Base-by-base conservation (phyloP, 345 rosid genomes). In the Citrus hindsii region DNA sequence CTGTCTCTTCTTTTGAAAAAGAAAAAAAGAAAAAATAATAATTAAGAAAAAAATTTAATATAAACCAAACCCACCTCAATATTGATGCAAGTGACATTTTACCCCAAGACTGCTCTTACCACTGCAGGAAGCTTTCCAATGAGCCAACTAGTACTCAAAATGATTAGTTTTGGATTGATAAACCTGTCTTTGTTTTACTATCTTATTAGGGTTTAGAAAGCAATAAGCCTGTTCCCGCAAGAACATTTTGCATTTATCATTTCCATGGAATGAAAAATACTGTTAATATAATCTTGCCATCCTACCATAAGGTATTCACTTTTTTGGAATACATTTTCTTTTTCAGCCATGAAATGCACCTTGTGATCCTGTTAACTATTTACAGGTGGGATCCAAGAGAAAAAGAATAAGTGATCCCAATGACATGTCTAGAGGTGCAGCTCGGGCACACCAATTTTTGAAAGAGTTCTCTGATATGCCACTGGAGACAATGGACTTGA, bases 401-500 rank as follows among this genome's bases (percentile, higher is more conserved):
- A 92, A 92, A 84, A 88, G 92, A 76, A 89, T 77, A 67, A 75
- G 69, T 67, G 91, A 89, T 84, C 73, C 82, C 61, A 91, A 83
- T 28, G 97, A 92, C 79, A 80, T 84, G 74, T 88, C 91, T 3
- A 88, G 81, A 77, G 99, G 99, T 28, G 89, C 90, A 73, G 89
- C 92, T 7, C 85, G 90, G 62, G 99, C 99, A 76, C 93, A 82
- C 82, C 87, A 73, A 82, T 94, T 96, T 84, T 74, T 96, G 63
- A 94, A 89, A 82, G 91, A 85, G 35, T 96, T 94, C 79, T 88
- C 97, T 40, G 98, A 91, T 81, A 69, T 94, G 89, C 98, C 98
- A 70, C 80, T 94, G 73, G 97, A 94, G 76, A 88, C 82, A 35
- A 90, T 94, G 97, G 97, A 92, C 82, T 80, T 90, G 87, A 84